A percentile compares a stretch with the other conserved stretches of the same genome.
Evolutionary conservation across 495 filamentous ascomycete genomes (phyloP).

Genomic region (Aspergillus mulundensis): DNA sequence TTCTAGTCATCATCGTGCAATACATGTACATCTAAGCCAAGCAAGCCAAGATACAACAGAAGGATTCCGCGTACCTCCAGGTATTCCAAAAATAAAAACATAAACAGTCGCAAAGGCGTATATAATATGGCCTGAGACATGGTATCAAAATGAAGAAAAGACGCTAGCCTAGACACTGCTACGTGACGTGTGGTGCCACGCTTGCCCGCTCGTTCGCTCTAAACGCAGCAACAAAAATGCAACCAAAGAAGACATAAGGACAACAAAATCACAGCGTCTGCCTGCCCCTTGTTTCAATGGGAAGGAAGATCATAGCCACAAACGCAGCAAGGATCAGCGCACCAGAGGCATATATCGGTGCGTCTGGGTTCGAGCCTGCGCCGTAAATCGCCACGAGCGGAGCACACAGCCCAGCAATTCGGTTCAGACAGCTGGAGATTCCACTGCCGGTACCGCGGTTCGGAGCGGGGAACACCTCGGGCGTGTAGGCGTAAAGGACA

Average conservation of each 20-base stretch:
- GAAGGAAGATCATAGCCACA: constrained; percentile 47
- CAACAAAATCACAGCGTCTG: constrained; percentile 36
- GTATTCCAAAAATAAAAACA: neutral
- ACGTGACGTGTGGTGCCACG: no score
- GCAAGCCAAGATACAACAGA: neutral
- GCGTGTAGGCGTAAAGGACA: constrained; percentile 58
- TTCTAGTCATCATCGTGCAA: no score
- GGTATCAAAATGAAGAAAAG: neutral
- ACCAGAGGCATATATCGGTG: constrained; percentile 52
- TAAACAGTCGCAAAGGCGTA: neutral
- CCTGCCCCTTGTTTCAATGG: constrained; percentile 51
- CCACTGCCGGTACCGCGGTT: constrained; percentile 57
- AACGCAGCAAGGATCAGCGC: constrained; percentile 49
- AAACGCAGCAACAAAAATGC: neutral
- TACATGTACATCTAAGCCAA: neutral
- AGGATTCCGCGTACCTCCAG: no score
- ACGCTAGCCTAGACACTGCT: neutral
- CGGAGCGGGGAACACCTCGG: constrained; percentile 58
- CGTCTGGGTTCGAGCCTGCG: constrained; percentile 34
- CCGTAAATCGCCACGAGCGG: constrained; percentile 55
- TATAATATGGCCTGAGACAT: neutral
- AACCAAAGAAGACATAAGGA: neutral
- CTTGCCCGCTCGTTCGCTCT: neutral
- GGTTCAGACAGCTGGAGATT: constrained; percentile 54
- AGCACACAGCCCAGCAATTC: constrained; percentile 54